Conservation (phyloP, 2,329 filamentous ascomycete species). For the Drechslerella dactyloides region DNA sequence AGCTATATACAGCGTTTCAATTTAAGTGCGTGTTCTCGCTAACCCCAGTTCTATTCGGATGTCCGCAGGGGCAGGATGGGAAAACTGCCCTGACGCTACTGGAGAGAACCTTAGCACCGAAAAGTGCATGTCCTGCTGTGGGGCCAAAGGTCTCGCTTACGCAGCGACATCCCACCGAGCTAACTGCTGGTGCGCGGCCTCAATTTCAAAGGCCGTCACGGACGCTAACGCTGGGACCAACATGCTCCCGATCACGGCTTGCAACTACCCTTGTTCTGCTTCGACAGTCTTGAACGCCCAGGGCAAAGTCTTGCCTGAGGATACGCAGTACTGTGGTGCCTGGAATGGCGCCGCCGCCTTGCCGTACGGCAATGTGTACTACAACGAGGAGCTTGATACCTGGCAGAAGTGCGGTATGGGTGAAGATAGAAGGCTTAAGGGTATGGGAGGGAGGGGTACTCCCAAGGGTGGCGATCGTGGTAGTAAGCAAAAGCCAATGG, state of each 20-base stretch:
- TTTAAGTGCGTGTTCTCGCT: too few species aligned
- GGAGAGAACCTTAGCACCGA: background rate
- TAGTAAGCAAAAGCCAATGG: background rate
- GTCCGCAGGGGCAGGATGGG: too few species aligned
- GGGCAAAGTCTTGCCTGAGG: background rate
- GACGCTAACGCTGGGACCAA: background rate
- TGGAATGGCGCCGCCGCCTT: background rate
- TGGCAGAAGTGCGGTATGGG: background rate
- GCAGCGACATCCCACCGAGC: background rate
- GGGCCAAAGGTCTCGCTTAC: background rate
- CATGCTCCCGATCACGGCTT: background rate
- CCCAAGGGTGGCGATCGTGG: background rate
- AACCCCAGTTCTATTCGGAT: too few species aligned
- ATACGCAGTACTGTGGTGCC: background rate
- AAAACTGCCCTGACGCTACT: background rate
- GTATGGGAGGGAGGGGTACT: too few species aligned
- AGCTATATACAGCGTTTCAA: too few species aligned
- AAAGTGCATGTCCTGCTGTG: background rate
- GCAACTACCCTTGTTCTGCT: background rate
- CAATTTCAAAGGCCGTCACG: background rate
- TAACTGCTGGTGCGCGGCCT: background rate
- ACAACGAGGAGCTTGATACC: background rate
- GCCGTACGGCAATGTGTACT: background rate
- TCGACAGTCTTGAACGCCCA: background rate
- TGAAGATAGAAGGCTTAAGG: background rate